Evolutionary conservation across 768 basidiomycete genomes (phyloP).

Genomic region (Hygrophoropsis aurantiaca): DNA sequence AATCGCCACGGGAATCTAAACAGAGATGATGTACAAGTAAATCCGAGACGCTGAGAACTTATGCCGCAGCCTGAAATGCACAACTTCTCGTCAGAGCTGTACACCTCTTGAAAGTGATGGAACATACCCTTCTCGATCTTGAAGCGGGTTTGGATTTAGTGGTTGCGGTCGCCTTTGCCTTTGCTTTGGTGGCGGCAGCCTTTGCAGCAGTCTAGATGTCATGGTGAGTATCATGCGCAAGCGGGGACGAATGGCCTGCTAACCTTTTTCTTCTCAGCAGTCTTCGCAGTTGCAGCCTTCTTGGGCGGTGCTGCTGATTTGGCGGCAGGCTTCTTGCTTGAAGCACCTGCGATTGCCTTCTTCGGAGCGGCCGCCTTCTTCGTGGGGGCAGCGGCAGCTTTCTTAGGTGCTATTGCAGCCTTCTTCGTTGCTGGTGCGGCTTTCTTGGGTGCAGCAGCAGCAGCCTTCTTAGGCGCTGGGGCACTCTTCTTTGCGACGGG

Average conservation of each 20-base stretch:
- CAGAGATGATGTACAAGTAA: too few species aligned
- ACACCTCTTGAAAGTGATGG: too few species aligned
- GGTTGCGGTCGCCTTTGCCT: slow-evolving; percentile 14
- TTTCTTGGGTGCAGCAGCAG: slow-evolving; percentile 31
- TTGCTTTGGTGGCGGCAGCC: slow-evolving; percentile 26
- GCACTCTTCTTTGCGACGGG: slow-evolving; percentile 29
- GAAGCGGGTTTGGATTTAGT: slow-evolving; percentile 21
- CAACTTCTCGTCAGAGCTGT: too few species aligned
- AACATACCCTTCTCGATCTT: slow-evolving; percentile 2
- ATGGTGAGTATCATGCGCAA: not conserved
- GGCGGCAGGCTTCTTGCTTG: slow-evolving; percentile 8
- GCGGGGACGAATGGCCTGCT: not conserved
- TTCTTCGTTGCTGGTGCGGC: slow-evolving; percentile 38
- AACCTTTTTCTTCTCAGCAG: slow-evolving; percentile 31
- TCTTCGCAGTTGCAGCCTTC: slow-evolving; percentile 22
- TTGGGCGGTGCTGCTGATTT: slow-evolving; percentile 12
- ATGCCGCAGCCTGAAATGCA: too few species aligned
- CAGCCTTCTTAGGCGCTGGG: slow-evolving; percentile 13
- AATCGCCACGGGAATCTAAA: too few species aligned
- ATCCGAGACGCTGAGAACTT: too few species aligned
- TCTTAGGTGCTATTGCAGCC: slow-evolving; percentile 30
- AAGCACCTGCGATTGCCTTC: slow-evolving; percentile 31
- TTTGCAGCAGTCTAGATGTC: slow-evolving; percentile 25
- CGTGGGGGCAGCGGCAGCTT: slow-evolving; percentile 30
- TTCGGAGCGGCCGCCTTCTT: slow-evolving; percentile 30